Base-by-base conservation (phyloP, 2,329 filamentous ascomycete species). In the Colletotrichum lentis region DNA sequence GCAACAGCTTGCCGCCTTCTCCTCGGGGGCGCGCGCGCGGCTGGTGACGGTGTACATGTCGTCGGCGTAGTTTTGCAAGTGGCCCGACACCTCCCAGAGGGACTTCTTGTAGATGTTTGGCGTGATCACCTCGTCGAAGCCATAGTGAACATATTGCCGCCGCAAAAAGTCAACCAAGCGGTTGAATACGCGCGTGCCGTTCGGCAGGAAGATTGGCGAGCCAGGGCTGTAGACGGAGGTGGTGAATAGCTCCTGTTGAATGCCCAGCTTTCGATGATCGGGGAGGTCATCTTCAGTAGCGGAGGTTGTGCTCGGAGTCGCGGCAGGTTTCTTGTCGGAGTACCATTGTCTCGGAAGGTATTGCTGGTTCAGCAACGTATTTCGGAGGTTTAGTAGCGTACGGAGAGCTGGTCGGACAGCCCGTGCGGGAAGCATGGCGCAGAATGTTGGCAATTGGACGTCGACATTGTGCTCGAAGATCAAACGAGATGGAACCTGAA, bases 31-130 rank as follows among this genome's bases (percentile, higher is more conserved):
- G 73, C 70, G 81, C 71, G 59, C 78, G 75, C 73, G 84, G 54
- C 88, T 86, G 12, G 82, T 88, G 35, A 97, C 93, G 62, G 91
- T 90, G 78, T 94, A 97, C 94, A 97, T 97, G 75, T 97, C 93
- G 74, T 96, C 90, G 67, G 92, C 90, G 80, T 96, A 97, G 77
- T 96, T 96, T 63, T 95, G 90, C 84, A 94, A 89, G 73, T 97
- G 93, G 2, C 93, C 93, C 0, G 92, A 96, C 72, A 89, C 90
- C 74, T 92, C 89, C 94, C 93, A 97, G 37, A 97, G 81, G 6
- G 91, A 89, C 77, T 92, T 92, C 76, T 96, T 97, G 83, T 96
- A 97, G 75, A 97, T 96, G 56, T 90, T 96, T 2, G 94, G 93
- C 8, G 93, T 96, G 73, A 97, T 89, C 71, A 97, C 93, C 77